phyloP scores from a whole-genome alignment of 1,139 yeast genomes.

The Kurtzmaniella quercitrusa region DNA sequence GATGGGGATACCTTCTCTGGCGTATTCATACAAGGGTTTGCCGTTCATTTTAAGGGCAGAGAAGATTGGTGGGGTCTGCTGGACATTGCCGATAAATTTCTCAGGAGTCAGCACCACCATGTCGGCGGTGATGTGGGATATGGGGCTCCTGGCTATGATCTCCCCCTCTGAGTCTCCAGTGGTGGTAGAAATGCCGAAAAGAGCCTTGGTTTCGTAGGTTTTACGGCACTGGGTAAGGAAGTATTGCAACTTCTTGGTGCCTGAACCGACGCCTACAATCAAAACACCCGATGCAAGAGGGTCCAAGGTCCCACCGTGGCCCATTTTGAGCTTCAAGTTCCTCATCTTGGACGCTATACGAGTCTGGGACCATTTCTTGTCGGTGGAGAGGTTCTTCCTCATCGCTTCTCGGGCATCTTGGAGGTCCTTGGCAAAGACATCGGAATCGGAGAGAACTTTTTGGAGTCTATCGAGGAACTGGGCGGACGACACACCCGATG shows the following conservation, averaged over 20 bases:
- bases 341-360: slow-evolving; percentile 44
- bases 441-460: slow-evolving; percentile 54
- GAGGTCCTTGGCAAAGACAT: slow-evolving; percentile 54
- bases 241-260: slow-evolving; percentile 75
- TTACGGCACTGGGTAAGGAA: slow-evolving; percentile 72
- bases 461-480: slow-evolving; percentile 66
- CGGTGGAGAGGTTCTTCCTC: slow-evolving; percentile 35
- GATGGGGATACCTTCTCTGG: slow-evolving; percentile 80
- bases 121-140: slow-evolving; percentile 55
- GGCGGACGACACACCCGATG: slow-evolving; percentile 79
- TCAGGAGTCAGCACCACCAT: slow-evolving; percentile 46
- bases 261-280: slow-evolving; percentile 85
- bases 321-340: slow-evolving; percentile 73
- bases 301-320: slow-evolving; percentile 97
- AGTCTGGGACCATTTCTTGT: slow-evolving; percentile 42
- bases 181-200: slow-evolving; percentile 87
- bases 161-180: slow-evolving; percentile 94
- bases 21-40: slow-evolving; percentile 89
- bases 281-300: slow-evolving; percentile 92
- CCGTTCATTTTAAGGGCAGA: slow-evolving; percentile 96
- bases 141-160: slow-evolving; percentile 53
- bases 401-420: slow-evolving; percentile 31
- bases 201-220: slow-evolving; percentile 77
- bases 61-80: slow-evolving; percentile 92
- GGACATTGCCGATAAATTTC: slow-evolving; percentile 71